Evolutionary conservation across 257 asterid species (phyloP).

Genomic region (Vinca minor): DNA sequence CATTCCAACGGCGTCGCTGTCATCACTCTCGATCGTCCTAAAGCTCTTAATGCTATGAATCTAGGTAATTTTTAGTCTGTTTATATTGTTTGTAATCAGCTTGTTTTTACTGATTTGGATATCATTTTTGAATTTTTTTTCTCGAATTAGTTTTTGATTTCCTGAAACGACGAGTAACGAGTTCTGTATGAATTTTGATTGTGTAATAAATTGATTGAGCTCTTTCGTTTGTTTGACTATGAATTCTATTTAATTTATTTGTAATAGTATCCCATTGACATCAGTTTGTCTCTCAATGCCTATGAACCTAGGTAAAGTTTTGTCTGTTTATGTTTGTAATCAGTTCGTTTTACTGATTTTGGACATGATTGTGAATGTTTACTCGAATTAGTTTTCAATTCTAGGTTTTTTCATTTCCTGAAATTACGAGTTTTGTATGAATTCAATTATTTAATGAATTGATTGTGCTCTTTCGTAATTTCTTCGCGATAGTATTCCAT

Average conservation of each 20-base stretch:
- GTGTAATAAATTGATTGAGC: too few relatives aligned
- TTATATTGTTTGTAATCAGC: too few relatives aligned
- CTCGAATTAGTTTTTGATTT: too few relatives aligned
- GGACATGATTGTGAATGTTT: not conserved
- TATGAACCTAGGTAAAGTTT: constrained; percentile 61
- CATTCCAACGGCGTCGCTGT: constrained; percentile 73
- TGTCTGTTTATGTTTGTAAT: not conserved
- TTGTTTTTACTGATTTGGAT: not conserved
- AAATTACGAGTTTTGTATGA: not conserved
- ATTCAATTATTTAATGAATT: not conserved
- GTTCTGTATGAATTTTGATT: too few relatives aligned
- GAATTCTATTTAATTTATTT: too few relatives aligned
- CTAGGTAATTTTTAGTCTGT: constrained; percentile 33
- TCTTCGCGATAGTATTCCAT: not conserved
- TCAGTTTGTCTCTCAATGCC: constrained; percentile 97
- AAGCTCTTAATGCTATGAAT: constrained; percentile 94
- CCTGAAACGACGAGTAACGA: too few relatives aligned
- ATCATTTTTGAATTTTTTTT: too few relatives aligned
- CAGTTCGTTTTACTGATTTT: not conserved
- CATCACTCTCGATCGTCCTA: constrained; percentile 92
- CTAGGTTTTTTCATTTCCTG: not conserved
- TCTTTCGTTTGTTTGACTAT: too few relatives aligned
- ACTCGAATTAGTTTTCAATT: not conserved
- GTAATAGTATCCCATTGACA: too few relatives aligned
- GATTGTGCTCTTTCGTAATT: not conserved